phyloP scores from a whole-genome alignment of 169 alveolate species.

The Eimeria acervulina region DNA sequence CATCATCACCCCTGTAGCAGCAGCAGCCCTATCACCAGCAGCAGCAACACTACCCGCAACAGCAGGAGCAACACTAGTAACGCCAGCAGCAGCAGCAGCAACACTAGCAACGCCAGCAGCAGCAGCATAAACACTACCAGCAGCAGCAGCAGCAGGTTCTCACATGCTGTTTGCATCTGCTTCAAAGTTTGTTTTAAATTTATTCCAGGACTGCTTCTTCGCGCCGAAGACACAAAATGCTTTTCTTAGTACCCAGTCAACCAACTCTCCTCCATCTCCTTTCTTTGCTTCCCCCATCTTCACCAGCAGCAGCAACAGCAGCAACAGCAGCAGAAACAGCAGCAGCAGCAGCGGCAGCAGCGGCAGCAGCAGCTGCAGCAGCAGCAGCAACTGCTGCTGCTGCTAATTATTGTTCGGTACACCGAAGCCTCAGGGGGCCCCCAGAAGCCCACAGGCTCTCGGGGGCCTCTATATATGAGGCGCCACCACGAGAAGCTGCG shows the following conservation, averaged over 20 bases:
- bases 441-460: too few relatives aligned
- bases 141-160: slow-evolving; percentile 11
- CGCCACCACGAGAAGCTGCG: too few relatives aligned
- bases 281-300: too few relatives aligned
- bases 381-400: not conserved
- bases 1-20: too few relatives aligned
- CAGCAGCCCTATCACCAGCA: not conserved
- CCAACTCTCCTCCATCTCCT: too few relatives aligned
- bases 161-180: too few relatives aligned
- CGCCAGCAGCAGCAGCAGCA: not conserved
- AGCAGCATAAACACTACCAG: not conserved
- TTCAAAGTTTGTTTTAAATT: too few relatives aligned
- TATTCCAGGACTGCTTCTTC: too few relatives aligned
- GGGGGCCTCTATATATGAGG: too few relatives aligned
- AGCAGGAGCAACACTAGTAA: not conserved
- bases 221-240: too few relatives aligned
- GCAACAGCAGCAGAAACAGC: not conserved
- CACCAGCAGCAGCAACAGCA: not conserved
- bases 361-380: not conserved
- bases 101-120: not conserved
- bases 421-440: not conserved
- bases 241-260: too few relatives aligned
- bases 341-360: slow-evolving; percentile 33
- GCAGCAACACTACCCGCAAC: not conserved
- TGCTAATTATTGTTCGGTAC: not conserved